Evolutionary conservation across 75 land plant species (phyloP).

Genomic region (Sequoia sempervirens): DNA sequence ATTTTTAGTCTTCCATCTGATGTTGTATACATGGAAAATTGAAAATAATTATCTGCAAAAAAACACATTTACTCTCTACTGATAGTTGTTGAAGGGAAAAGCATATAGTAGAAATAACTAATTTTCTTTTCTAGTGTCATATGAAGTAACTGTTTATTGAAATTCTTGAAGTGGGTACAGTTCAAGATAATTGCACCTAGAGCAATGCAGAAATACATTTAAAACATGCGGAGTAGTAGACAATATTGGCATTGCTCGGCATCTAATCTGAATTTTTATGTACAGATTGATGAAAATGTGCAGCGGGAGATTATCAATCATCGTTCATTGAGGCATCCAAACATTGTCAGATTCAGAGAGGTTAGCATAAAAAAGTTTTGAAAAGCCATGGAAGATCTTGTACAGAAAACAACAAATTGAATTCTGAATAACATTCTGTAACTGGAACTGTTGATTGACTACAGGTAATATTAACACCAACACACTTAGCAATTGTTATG

Average conservation of each 20-base stretch:
- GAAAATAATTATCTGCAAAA: background rate
- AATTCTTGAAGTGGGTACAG: background rate
- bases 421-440: background rate
- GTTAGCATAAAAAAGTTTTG: conserved; percentile 15
- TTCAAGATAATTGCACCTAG: background rate
- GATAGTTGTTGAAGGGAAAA: background rate
- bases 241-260: background rate
- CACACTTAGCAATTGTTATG: conserved; percentile 89
- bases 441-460: background rate
- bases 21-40: background rate
- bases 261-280: background rate
- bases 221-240: too few relatives aligned
- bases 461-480: conserved; percentile 81
- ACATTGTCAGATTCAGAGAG: conserved; percentile 65
- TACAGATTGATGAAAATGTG: conserved; percentile 66
- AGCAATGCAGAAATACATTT: background rate
- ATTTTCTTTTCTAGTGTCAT: background rate
- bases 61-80: background rate
- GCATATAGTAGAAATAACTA: background rate
- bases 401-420: background rate
- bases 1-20: background rate
- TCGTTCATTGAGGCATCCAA: conserved; percentile 58
- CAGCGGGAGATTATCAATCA: conserved; percentile 67
- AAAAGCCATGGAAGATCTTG: background rate
- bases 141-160: background rate